Evolutionary conservation across 768 basidiomycete species (phyloP), one percentile per base, ranked within the genome.

Genomic region (Serendipita indica): DNA sequence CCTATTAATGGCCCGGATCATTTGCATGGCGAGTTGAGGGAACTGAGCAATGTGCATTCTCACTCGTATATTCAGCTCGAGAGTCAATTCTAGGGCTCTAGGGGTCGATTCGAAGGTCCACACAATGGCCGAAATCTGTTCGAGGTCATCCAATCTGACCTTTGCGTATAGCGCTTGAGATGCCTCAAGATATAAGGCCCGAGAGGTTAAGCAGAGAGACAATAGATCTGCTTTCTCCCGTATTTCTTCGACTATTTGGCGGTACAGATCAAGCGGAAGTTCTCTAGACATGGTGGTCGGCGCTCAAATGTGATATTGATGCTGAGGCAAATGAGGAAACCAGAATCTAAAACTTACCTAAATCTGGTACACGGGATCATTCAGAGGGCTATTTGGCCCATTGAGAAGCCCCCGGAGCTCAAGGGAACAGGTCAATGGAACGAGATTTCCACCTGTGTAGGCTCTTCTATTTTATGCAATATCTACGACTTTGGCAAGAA

Each of bases 281-380:
- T 37, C 10, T 12, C 10, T 12, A 0, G 49, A 54, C 49, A n/a
- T 20, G 32, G 25, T 54, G 49, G 12, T 20, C 20, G 14, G 22
- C 10, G 49, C 18, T 18, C 5, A n/a, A 43, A n/a, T n/a, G 18
- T 25, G 18, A 39, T 25, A 43, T 25, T 25, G 18, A n/a, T n/a
- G 18, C 7, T 25, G 18, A 43, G 5, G 18, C 18, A n/a, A n/a
- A n/a, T n/a, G n/a, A n/a, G n/a, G 35, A n/a, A n/a, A n/a, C n/a
- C n/a, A n/a, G n/a, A n/a, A n/a, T n/a, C n/a, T n/a, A n/a, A n/a
- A n/a, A n/a, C n/a, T n/a, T n/a, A n/a, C n/a, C n/a, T n/a, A n/a
- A n/a, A n/a, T n/a, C n/a, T 20, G 88, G 92, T 6, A 77, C 94
- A 14, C 83, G 80, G 79, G 83, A 89, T 63, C 84, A 89, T 12